Percentiles rank a stretch among this genome's conserved stretches.
Conservation (phyloP, 1,284 basidiomycete species). For the Apiotrichum domesticum region DNA sequence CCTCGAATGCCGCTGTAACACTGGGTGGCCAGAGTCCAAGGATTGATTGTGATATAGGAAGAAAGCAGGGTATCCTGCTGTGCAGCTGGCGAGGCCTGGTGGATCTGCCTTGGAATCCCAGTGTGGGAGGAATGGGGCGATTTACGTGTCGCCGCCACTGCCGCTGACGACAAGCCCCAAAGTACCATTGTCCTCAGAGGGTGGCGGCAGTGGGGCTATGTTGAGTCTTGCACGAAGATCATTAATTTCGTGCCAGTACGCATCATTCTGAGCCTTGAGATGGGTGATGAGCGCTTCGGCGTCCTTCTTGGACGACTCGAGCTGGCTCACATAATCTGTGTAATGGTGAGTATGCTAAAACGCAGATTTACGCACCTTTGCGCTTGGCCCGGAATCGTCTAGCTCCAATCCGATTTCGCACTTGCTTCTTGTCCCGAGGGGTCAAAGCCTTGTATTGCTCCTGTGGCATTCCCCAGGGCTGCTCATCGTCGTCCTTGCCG, state of each 20-base stretch:
- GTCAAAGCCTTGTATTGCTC: constrained; percentile 40
- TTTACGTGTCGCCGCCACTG: not conserved
- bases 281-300: constrained; percentile 22
- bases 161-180: not conserved
- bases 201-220: constrained; percentile 14
- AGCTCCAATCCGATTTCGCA: constrained; percentile 41
- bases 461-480: constrained; percentile 45
- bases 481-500: constrained; percentile 20
- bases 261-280: constrained; percentile 21
- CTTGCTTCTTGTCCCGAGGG: constrained; percentile 42
- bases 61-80: no score
- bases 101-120: no score
- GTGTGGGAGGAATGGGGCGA: not conserved
- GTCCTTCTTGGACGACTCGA: constrained; percentile 16
- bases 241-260: constrained; percentile 29
- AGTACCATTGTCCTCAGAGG: not conserved
- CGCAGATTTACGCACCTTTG: constrained; percentile 31
- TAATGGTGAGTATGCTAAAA: not conserved
- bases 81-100: no score
- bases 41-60: no score
- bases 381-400: constrained; percentile 40
- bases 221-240: constrained; percentile 26
- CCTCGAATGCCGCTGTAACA: no score
- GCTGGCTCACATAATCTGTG: constrained; percentile 13
- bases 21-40: no score